Evolutionary conservation across 2,329 filamentous ascomycete genomes (phyloP).

Genomic region (Alternaria sp.): DNA sequence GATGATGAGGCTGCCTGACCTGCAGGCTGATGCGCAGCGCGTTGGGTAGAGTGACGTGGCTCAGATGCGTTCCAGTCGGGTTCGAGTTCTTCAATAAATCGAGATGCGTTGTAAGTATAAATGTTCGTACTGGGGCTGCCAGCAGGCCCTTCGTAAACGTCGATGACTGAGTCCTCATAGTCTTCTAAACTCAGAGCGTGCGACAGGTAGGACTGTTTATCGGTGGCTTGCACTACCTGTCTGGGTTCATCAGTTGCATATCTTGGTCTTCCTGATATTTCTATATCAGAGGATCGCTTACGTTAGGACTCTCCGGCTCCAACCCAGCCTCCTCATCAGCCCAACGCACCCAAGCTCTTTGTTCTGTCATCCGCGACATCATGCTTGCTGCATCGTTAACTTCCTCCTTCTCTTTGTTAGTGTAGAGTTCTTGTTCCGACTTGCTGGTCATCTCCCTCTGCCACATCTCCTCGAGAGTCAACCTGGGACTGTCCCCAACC

Average conservation of each 20-base stretch:
- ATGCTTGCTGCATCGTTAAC: background rate
- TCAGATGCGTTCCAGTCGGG: background rate
- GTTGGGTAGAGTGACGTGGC: background rate
- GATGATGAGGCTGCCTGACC: background rate
- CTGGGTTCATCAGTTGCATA: background rate
- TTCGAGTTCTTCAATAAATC: background rate
- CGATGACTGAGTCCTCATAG: too few relatives aligned
- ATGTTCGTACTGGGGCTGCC: background rate
- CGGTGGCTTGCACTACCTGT: background rate
- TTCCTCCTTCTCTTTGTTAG: background rate
- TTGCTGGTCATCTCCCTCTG: background rate
- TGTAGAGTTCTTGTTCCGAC: too few relatives aligned
- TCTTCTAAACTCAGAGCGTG: background rate
- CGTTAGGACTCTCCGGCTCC: background rate
- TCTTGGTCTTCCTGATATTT: background rate
- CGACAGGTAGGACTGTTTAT: background rate
- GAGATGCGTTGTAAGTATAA: background rate
- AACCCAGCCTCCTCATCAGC: background rate
- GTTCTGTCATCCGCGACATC: background rate
- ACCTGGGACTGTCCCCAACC: background rate
- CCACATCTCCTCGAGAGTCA: constrained; percentile 9
- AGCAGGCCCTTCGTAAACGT: background rate
- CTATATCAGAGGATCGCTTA: background rate
- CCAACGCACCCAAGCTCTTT: background rate
- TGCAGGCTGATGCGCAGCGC: background rate